Evolutionary conservation across 1,139 yeast genomes (phyloP), one percentile per base, ranked within the genome.

Genomic region (Geotrichum klebahnii): DNA sequence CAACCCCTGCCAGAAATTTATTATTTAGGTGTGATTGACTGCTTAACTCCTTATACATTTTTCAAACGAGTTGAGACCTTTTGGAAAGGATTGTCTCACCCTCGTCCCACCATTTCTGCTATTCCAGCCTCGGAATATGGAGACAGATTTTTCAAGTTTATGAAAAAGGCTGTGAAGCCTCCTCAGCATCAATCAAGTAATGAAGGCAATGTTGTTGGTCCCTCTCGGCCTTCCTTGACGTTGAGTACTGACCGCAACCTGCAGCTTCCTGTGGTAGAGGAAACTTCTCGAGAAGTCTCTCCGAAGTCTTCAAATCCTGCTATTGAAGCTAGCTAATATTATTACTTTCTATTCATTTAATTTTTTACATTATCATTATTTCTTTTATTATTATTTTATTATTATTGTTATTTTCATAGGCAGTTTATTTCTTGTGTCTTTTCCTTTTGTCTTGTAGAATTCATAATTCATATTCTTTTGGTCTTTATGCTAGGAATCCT

Each of bases 1-100:
- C 75, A 78, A 46, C 88, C 89, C 24, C 65, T 80, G 43, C 74
- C 79, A 24, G 80, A 84, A 53, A 80, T 94, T 12, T 94, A 94
- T 67, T 94, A 90, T 63, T 70, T 94, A 59, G 98, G 98, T 12
- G 82, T 94, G 43, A 94, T 94, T 61, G 99, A 94, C 65, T 90
- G 96, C 67, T 72, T 94, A 57, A 94, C 98, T 0, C 80, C 83
- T 54, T 94, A 94, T 64, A 84, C 89, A 1, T 67, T 83, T 23
- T 70, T 80, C 59, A 94, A 94, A 65, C 76, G 79, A 55, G 66
- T 89, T 43, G 99, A 94, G 65, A 92, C 98, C 0, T 79, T 87
- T 58, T 85, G 90, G 82, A 77, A 96, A 65, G 75, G 86, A 8
- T 61, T 94, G 35, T 77, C 79, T 34, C 88, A 88, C 63, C 76